Conservation (phyloP, 129 eudicot species). For the Helichrysum umbraculigerum region DNA sequence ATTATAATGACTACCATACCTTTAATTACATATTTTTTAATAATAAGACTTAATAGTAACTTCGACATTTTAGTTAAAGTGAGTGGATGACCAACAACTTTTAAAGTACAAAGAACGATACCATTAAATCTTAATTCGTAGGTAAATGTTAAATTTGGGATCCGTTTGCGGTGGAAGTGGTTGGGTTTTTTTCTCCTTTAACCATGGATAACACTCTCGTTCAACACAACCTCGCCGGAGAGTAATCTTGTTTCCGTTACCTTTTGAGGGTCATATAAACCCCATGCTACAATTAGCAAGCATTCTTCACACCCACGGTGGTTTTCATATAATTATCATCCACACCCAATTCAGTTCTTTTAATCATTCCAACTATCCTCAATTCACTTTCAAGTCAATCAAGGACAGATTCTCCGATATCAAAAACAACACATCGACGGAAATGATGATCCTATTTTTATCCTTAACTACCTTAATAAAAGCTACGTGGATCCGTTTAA, state of each 20-base stretch:
- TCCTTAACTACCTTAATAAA: constrained; percentile 22
- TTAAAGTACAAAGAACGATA: too few species aligned
- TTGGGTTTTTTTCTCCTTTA: background rate
- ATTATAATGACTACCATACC: too few species aligned
- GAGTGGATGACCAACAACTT: too few species aligned
- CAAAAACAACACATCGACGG: background rate
- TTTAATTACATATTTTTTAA: too few species aligned
- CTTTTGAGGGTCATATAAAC: constrained; percentile 64
- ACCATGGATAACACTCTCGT: constrained; percentile 1
- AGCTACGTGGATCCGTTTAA: constrained; percentile 45
- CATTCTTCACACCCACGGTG: constrained; percentile 54
- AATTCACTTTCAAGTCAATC: constrained; percentile 43
- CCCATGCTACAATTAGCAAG: constrained; percentile 69
- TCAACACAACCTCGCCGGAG: constrained; percentile 19
- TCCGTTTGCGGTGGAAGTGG: too few species aligned
- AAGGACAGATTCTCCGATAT: background rate
- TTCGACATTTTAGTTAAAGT: too few species aligned
- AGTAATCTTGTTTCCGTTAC: constrained; percentile 46
- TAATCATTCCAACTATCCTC: constrained; percentile 41
- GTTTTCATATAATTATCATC: constrained; percentile 48
- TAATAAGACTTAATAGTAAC: too few species aligned
- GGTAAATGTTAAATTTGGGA: too few species aligned
- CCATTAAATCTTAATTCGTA: too few species aligned
- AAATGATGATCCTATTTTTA: background rate
- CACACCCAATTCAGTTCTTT: constrained; percentile 50